Evolutionary conservation across 139 green algal species (phyloP).

Genomic region (Eudorina sp.): DNA sequence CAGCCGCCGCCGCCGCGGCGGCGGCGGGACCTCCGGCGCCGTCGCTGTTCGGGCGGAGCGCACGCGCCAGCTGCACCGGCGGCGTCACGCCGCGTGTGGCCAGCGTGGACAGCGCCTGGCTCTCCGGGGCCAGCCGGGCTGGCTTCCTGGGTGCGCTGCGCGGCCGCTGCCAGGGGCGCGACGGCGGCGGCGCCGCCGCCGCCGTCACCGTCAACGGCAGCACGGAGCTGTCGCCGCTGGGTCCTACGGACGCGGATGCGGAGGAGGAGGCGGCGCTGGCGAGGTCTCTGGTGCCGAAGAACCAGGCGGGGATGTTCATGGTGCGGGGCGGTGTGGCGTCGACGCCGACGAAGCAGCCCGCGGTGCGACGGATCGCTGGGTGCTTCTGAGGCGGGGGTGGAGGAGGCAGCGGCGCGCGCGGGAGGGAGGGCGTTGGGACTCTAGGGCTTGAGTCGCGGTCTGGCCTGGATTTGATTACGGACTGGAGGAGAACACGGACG

Average conservation of each 20-base stretch:
- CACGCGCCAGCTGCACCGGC: not conserved
- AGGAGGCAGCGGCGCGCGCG: too few species aligned
- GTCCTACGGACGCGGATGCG: not conserved
- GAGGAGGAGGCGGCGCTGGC: constrained; percentile 18
- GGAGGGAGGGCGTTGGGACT: not conserved
- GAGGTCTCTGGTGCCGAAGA: not conserved
- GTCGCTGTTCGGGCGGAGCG: not conserved
- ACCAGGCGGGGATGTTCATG: constrained; percentile 38
- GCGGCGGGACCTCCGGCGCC: not conserved
- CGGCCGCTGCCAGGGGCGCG: not conserved
- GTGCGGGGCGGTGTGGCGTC: not conserved
- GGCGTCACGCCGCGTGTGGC: not conserved
- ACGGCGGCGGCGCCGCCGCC: not conserved
- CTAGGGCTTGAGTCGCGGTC: too few species aligned
- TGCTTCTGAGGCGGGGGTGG: constrained; percentile 11
- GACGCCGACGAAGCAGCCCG: not conserved
- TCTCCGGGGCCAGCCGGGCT: not conserved
- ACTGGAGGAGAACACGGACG: too few species aligned
- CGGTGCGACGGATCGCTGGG: not conserved
- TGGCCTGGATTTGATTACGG: too few species aligned
- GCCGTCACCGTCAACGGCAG: not conserved
- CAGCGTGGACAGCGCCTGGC: not conserved
- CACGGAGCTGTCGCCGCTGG: not conserved
- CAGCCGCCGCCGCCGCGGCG: not conserved
- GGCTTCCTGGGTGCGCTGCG: not conserved